A percentile compares a stretch with the other conserved stretches of the same genome.
Conservation (phyloP, 208 protist species). For the Leishmania gerbilli region DNA sequence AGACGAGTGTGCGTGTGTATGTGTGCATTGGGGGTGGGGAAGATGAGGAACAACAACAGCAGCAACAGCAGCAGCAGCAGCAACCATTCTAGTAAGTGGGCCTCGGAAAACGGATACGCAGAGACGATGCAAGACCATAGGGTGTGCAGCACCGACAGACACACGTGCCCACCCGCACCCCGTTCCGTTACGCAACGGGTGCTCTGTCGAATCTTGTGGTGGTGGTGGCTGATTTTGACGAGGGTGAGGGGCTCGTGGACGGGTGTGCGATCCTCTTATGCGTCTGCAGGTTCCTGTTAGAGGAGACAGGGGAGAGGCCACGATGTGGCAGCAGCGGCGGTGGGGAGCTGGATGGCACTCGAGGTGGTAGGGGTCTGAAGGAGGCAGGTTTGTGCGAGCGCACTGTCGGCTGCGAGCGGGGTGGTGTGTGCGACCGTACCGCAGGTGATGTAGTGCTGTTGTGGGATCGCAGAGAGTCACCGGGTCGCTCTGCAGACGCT, state of each 20-base stretch:
- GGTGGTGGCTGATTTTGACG: not conserved
- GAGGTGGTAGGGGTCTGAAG: not conserved
- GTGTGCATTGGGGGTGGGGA: not conserved
- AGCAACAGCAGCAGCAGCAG: not conserved
- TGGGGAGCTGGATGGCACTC: constrained; percentile 5
- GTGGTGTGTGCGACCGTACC: not conserved
- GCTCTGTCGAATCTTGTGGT: not conserved
- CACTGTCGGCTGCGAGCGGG: not conserved
- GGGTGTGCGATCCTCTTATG: not conserved
- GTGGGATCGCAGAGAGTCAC: not conserved
- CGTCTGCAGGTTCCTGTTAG: not conserved
- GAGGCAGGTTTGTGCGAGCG: constrained; percentile 1
- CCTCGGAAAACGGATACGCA: too few relatives aligned
- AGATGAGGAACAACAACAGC: not conserved
- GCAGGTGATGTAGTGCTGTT: not conserved
- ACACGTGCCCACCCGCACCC: not conserved
- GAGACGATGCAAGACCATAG: not conserved
- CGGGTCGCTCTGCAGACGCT: not conserved
- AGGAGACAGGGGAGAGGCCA: constrained; percentile 3
- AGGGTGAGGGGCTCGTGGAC: constrained; percentile 6
- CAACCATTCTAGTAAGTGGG: not conserved
- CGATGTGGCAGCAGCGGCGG: constrained; percentile 9
- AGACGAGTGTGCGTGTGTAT: not conserved
- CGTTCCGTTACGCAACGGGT: not conserved
- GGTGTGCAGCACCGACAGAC: not conserved